A percentile compares a stretch with the other conserved stretches of the same genome.
phyloP scores from a whole-genome alignment of 1,284 basidiomycete genomes.

The Chiua sp. region DNA sequence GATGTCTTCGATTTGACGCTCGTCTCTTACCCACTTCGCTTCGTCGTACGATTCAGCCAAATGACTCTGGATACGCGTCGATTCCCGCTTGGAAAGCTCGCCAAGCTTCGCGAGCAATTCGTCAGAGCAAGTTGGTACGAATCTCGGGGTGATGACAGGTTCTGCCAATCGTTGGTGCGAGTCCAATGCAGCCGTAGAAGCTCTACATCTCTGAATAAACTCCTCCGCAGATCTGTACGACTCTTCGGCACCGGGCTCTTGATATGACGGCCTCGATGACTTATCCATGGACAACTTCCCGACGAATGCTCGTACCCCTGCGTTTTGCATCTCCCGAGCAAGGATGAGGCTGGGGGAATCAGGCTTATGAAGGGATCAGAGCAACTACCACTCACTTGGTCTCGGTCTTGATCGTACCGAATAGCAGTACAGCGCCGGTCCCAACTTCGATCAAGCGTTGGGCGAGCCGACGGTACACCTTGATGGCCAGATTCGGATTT shows the following conservation, averaged over 20 bases:
- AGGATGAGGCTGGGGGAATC: conserved; percentile 64
- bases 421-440: conserved; percentile 76
- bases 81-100: conserved; percentile 48
- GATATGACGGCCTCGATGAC: conserved; percentile 72
- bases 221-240: conserved; percentile 56
- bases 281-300: conserved; percentile 90
- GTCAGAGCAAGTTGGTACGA: conserved; percentile 81
- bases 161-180: conserved; percentile 60
- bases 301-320: conserved; percentile 79
- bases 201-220: conserved; percentile 61
- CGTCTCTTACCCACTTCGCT: conserved; percentile 68
- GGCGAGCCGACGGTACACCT: conserved; percentile 71
- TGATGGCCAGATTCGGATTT: conserved; percentile 61
- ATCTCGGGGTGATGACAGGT: conserved; percentile 84
- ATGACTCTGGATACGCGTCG: conserved; percentile 72
- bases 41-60: conserved; percentile 78
- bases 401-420: conserved; percentile 80
- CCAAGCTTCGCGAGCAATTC: conserved; percentile 66
- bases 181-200: conserved; percentile 46
- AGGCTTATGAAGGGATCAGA: not conserved
- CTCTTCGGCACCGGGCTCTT: conserved; percentile 58
- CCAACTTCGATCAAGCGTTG: conserved; percentile 69
- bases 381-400: conserved; percentile 66
- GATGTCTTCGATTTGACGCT: conserved; percentile 69
- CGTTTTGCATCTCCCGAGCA: conserved; percentile 68